Conservation (phyloP, 1,139 yeast species). For the Yamadazyma conglobata region DNA sequence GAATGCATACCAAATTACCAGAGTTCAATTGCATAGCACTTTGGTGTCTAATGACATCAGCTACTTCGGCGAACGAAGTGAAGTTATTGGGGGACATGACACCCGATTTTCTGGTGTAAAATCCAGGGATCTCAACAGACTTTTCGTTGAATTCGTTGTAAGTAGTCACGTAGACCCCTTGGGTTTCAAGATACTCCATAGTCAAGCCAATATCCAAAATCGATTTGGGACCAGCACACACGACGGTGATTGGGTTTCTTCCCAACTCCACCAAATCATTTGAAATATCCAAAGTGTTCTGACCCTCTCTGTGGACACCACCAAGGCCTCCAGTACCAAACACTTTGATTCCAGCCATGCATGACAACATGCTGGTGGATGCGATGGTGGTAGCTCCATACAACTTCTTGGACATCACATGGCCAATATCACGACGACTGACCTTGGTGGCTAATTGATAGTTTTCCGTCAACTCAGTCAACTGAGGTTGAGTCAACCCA, state of each 20-base stretch:
- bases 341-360: conserved; percentile 71
- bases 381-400: conserved; percentile 92
- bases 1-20: conserved; percentile 80
- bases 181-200: conserved; percentile 83
- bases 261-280: conserved; percentile 87
- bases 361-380: conserved; percentile 80
- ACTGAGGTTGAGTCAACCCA: conserved; percentile 51
- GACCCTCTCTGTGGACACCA: conserved; percentile 84
- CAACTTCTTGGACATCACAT: conserved; percentile 57
- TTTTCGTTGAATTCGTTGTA: conserved; percentile 35
- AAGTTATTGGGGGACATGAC: conserved; percentile 67
- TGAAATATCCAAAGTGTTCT: conserved; percentile 71
- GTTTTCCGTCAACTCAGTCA: conserved; percentile 48
- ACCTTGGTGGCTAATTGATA: conserved; percentile 50
- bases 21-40: conserved; percentile 48
- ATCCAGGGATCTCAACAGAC: conserved; percentile 65
- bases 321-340: conserved; percentile 95
- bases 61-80: conserved; percentile 52
- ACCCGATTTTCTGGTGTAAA: conserved; percentile 76
- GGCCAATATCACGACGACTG: conserved; percentile 78
- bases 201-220: conserved; percentile 79
- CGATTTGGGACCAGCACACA: conserved; percentile 89
- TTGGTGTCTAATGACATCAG: conserved; percentile 55
- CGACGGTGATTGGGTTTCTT: conserved; percentile 79
- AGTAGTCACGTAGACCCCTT: conserved; percentile 64